Percentiles rank a stretch among this genome's conserved stretches.
These are phyloP conservation scores for Komagataella phaffii DNA, from an alignment of 805 yeast genomes.

Conservation along the genomic window DNA sequence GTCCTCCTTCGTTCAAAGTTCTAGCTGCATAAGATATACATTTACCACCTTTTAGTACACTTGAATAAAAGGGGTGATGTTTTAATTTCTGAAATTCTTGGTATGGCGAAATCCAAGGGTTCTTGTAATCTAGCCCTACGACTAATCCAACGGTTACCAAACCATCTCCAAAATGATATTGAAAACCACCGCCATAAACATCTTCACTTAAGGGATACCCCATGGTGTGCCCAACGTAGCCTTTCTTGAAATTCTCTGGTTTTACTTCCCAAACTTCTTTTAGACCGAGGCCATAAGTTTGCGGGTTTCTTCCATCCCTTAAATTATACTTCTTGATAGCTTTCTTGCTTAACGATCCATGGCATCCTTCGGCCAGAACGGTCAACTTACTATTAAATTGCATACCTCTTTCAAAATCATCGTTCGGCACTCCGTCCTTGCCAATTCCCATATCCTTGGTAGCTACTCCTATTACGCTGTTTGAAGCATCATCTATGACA, in stretches of 20 bases:
- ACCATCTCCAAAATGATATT: constrained; percentile 93
- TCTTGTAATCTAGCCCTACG: constrained; percentile 84
- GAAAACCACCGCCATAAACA: constrained; percentile 93
- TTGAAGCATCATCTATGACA: constrained; percentile 41
- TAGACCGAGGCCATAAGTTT: constrained; percentile 91
- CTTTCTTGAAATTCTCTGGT: constrained; percentile 68
- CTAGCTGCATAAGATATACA: constrained; percentile 93
- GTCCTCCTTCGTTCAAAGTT: constrained; percentile 95
- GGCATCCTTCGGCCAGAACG: constrained; percentile 96
- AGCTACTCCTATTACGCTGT: constrained; percentile 75
- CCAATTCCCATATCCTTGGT: constrained; percentile 87
- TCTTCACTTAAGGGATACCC: constrained; percentile 72
- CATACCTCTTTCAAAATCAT: constrained; percentile 90
- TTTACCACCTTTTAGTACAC: constrained; percentile 74
- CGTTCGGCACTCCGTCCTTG: constrained; percentile 64
- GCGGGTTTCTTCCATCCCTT: constrained; percentile 52
- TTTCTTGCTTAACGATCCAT: constrained; percentile 81
- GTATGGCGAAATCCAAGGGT: constrained; percentile 93
- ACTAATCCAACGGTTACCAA: constrained; percentile 90
- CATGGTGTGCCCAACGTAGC: constrained; percentile 74
- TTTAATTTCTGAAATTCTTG: constrained; percentile 94
- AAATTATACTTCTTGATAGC: constrained; percentile 56
- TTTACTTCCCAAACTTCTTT: constrained; percentile 96
- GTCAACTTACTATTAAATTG: constrained; percentile 88
- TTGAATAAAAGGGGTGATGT: constrained; percentile 72